A percentile compares a stretch with the other conserved stretches of the same genome.
Conservation (phyloP, 345 rosid species). For the Hirschfeldia incana region DNA sequence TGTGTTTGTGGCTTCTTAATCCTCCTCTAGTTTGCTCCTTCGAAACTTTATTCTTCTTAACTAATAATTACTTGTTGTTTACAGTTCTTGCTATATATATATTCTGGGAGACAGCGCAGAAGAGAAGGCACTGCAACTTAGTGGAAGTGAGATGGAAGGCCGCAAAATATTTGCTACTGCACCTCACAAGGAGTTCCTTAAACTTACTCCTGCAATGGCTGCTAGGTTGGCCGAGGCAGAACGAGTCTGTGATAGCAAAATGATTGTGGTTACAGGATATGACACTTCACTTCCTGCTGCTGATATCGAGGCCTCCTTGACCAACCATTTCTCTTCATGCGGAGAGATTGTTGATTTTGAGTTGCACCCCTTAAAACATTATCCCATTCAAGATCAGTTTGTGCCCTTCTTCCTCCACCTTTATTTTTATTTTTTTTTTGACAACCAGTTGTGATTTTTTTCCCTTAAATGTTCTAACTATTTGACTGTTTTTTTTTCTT, state of each 20-base stretch:
- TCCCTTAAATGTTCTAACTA: too few relatives aligned
- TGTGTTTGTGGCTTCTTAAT: not conserved
- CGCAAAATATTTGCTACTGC: not conserved
- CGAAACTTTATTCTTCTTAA: not conserved
- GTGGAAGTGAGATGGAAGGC: not conserved
- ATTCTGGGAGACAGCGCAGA: not conserved
- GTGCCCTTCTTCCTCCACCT: too few relatives aligned
- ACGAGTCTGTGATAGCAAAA: not conserved
- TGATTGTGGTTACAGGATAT: not conserved
- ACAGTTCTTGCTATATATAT: not conserved
- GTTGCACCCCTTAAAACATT: too few relatives aligned
- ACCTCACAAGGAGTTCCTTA: not conserved
- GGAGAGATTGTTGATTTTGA: too few relatives aligned
- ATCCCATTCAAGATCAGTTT: too few relatives aligned
- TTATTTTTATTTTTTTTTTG: too few relatives aligned
- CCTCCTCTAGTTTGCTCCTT: not conserved
- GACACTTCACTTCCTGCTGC: too few relatives aligned
- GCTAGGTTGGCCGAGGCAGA: not conserved
- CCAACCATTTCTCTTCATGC: too few relatives aligned
- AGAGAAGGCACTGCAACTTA: not conserved
- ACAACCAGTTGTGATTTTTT: too few relatives aligned
- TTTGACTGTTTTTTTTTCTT: too few relatives aligned
- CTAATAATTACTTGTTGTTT: not conserved
- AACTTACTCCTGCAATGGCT: not conserved
- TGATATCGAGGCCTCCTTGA: too few relatives aligned